Evolutionary conservation across 73 alveolate genomes (phyloP).

Genomic region (Loxodes magnus): DNA sequence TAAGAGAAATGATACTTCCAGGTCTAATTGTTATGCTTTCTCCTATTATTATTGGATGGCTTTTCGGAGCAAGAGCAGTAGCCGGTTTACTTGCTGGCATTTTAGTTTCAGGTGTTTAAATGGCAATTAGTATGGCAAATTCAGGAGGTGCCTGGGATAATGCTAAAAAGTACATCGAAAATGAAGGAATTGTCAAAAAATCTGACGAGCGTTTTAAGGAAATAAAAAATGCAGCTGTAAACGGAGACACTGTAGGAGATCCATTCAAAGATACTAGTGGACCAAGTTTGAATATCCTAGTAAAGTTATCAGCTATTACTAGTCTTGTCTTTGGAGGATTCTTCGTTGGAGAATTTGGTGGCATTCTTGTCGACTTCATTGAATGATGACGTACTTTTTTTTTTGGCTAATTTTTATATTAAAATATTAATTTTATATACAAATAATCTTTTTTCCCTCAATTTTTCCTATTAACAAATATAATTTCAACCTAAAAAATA

Average conservation of each 20-base stretch:
- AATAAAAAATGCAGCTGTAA: constrained; percentile 10
- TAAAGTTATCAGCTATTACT: constrained; percentile 74
- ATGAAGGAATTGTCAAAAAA: constrained; percentile 27
- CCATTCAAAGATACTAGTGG: constrained; percentile 50
- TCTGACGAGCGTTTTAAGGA: constrained; percentile 15
- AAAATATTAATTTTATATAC: no score
- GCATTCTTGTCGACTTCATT: background rate
- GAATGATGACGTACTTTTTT: no score
- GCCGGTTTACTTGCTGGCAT: constrained; percentile 82
- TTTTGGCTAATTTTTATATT: no score
- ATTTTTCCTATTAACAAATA: no score
- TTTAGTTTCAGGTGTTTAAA: constrained; percentile 69
- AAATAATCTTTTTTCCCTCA: no score
- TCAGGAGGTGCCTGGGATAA: constrained; percentile 95
- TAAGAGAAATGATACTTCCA: constrained; percentile 78
- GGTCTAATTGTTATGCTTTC: constrained; percentile 67
- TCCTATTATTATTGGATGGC: constrained; percentile 68
- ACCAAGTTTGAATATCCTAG: constrained; percentile 77
- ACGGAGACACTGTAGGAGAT: constrained; percentile 87
- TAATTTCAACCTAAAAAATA: no score
- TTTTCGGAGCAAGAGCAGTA: constrained; percentile 55
- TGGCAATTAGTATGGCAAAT: constrained; percentile 75
- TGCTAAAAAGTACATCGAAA: constrained; percentile 56
- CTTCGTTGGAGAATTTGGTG: constrained; percentile 23
- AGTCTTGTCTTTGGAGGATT: constrained; percentile 61